Base-by-base conservation (phyloP, 129 eudicot species). In the Glebionis coronaria region DNA sequence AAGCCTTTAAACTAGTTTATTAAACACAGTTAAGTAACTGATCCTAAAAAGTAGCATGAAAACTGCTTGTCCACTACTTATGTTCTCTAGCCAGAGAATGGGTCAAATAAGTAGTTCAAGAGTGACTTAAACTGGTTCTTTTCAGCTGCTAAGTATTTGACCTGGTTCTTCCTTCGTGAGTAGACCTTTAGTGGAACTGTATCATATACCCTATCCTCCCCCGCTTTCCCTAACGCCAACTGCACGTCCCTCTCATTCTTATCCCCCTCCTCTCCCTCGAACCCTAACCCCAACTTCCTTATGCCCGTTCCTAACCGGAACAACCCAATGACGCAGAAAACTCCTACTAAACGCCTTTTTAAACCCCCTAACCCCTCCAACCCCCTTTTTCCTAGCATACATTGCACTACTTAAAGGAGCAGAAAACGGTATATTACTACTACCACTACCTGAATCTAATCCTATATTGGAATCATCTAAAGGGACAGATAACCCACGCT, bases 131-230 rank as follows among this genome's bases (percentile, higher is more conserved):
- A 23, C 2, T 23, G 25, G 2, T 2, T 2, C 2, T 23, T 23
- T 23, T 23, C 25, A n/a, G n/a, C n/a, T n/a, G n/a, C n/a, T n/a
- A n/a, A n/a, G n/a, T n/a, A 0, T 23, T 23, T 23, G 25, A 23
- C 25, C 25, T 2, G 25, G 25, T 23, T n/a, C n/a, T n/a, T n/a
- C n/a, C n/a, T n/a, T n/a, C n/a, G n/a, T n/a, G n/a, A n/a, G n/a
- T n/a, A n/a, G n/a, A n/a, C n/a, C n/a, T n/a, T n/a, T n/a, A n/a
- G n/a, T n/a, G n/a, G n/a, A n/a, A n/a, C n/a, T n/a, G n/a, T n/a
- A n/a, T n/a, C 99, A 67, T 94, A 97, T 0, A 94, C 99, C 56
- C 97, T 87, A 84, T 94, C 99, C 82, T 94, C 99, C 49, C 99
- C 99, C 0, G 99, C 99, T 47, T 94, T 94, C 56, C 95, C 95